Base-by-base conservation (phyloP, 352 stramenopile species). In the Phytopythium cucurbitacearum region DNA sequence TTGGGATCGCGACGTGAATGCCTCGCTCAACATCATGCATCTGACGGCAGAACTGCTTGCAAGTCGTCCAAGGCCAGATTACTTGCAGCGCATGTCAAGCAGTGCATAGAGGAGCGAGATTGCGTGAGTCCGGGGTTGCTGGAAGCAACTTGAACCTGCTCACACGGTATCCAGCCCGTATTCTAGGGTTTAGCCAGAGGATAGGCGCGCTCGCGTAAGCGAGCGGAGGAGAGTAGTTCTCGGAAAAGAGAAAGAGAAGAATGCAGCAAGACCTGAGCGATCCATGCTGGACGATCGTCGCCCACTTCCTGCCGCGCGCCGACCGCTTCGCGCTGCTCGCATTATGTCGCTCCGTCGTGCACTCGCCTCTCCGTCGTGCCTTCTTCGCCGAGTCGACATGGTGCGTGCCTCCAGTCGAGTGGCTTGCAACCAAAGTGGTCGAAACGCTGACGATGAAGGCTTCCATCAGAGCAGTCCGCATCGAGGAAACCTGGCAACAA, bases 251-350 rank as follows among this genome's bases (percentile, higher is more conserved):
- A 28, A 28, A 1, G 21, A 28, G 21, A 28, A 28, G 21, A 28
- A 28, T 28, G 21, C 21, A 28, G 21, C 21, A 28, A 1, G 21
- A 28, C 21, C 21, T 28, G 21, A 28, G 21, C 21, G 21, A 28
- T 28, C 21, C 21, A 28, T 28, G 21, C 48, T 44, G 48, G 46
- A 7, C 28, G 46, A 33, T 51, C 5, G n/a, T 51, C 35, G 16
- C 42, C 36, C 9, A 15, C 12, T 37, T 43, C 49, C 11, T 47
- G 7, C 7, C 5, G 6, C 41, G 50, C 46, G 50, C n/a, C 40
- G 32, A 48, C 11, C 37, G 38, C 34, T 43, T 56, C 38, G 1
- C 49, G 53, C 43, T 62, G 49, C 46, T 57, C 48, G 41, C 45
- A 5, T 21, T 57, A 48, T 35, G 44, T 38, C 38, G 10, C n/a